Conservation (phyloP, 2,329 filamentous ascomycete species). For the Hypoxylon sp. region DNA sequence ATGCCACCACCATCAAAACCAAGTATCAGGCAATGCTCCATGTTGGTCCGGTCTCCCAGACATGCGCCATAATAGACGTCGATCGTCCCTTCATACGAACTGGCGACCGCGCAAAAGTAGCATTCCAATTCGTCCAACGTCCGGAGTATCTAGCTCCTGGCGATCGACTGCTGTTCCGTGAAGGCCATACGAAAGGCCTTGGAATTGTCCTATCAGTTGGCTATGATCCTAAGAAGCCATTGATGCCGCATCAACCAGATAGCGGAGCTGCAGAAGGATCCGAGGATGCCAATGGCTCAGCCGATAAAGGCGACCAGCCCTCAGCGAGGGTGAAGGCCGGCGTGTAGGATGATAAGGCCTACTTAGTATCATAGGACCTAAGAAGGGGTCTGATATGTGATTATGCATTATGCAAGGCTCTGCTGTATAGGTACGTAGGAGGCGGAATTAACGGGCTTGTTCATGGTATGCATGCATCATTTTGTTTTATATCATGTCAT, state of each 20-base stretch:
- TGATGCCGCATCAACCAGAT: conserved; percentile 50
- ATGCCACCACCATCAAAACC: conserved; percentile 96
- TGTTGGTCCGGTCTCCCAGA: conserved; percentile 94
- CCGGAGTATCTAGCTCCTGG: conserved; percentile 93
- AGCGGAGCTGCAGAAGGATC: conserved; percentile 23
- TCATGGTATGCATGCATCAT: not conserved
- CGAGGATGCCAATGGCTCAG: conserved; percentile 33
- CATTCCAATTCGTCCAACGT: conserved; percentile 93
- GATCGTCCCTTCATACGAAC: conserved; percentile 96
- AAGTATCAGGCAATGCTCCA: conserved; percentile 99
- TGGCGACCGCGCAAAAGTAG: conserved; percentile 92
- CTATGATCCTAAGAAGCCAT: conserved; percentile 77
- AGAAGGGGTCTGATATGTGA: not conserved
- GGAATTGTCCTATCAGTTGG: conserved; percentile 94
- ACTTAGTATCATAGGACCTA: conserved; percentile 17
- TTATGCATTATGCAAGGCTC: not conserved
- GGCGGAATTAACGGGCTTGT: not conserved
- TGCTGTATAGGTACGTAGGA: not conserved
- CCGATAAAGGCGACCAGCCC: conserved; percentile 35
- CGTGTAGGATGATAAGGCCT: conserved; percentile 28
- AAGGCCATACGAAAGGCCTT: conserved; percentile 93
- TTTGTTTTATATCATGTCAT: not conserved
- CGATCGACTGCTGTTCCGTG: conserved; percentile 91
- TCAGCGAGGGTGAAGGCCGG: conserved; percentile 44
- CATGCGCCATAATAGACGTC: conserved; percentile 96